A percentile compares a stretch with the other conserved stretches of the same genome.
Evolutionary conservation across 202 grass and related monocot species (phyloP).

Genomic region (Brachypodium distachyon): DNA sequence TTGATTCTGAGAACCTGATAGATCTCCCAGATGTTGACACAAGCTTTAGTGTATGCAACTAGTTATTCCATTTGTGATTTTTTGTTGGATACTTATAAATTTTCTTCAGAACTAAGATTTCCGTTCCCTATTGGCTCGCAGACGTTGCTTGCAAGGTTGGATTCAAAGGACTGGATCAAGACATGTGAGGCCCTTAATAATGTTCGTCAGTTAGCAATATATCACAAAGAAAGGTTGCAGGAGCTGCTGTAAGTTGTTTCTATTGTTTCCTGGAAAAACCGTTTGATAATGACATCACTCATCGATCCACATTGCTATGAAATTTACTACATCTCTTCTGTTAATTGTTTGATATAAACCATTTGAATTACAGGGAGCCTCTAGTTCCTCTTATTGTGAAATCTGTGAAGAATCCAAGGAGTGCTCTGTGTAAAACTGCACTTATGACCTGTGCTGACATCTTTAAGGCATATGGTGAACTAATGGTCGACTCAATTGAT

Average conservation of each 20-base stretch:
- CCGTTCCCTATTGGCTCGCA: constrained; percentile 20
- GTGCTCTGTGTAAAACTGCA: constrained; percentile 94
- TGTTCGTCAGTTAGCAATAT: constrained; percentile 77
- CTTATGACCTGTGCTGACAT: constrained; percentile 91
- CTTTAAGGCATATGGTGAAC: constrained; percentile 78
- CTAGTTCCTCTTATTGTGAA: constrained; percentile 88
- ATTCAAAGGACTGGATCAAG: constrained; percentile 87
- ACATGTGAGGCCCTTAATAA: constrained; percentile 94
- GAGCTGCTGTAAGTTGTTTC: constrained; percentile 61
- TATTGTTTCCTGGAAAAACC: background rate
- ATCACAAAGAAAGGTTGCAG: constrained; percentile 73
- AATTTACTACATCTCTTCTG: background rate
- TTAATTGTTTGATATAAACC: too few species aligned
- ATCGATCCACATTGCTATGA: background rate
- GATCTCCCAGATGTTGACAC: constrained; percentile 62
- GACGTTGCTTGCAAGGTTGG: constrained; percentile 76
- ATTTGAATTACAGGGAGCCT: constrained; percentile 42
- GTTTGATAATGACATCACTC: background rate
- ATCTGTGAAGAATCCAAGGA: constrained; percentile 93
- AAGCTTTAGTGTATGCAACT: constrained; percentile 50
- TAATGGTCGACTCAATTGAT: constrained; percentile 68
- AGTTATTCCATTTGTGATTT: constrained; percentile 13
- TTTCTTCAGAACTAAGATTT: background rate
- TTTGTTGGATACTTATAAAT: background rate
- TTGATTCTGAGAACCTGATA: constrained; percentile 67